These are phyloP conservation scores for Hanseniaspora clermontiae DNA, from an alignment of 805 yeast species.

Conservation along the genomic window DNA sequence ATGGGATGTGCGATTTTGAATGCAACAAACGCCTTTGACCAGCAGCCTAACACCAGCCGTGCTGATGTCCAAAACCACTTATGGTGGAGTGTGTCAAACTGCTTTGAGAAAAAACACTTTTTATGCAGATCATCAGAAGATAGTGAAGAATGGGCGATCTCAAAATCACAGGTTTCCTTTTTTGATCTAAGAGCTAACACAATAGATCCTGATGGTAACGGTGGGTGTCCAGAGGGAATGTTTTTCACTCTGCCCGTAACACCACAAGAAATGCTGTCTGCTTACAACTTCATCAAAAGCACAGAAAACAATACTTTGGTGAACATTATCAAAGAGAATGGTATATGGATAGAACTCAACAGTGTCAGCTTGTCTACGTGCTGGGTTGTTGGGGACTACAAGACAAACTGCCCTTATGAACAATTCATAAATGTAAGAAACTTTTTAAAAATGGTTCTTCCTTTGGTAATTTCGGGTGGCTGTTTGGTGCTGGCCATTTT, in stretches of 20 bases:
- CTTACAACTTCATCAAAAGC: conserved; percentile 17
- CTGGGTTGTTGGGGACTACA: conserved; percentile 76
- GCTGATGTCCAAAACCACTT: conserved; percentile 19
- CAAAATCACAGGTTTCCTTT: conserved; percentile 30
- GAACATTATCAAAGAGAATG: neutral
- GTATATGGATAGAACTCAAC: conserved; percentile 70
- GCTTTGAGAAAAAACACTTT: conserved; percentile 40
- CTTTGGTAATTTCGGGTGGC: conserved; percentile 49
- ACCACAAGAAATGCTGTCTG: conserved; percentile 33
- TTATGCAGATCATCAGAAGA: conserved; percentile 39
- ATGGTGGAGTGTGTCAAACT: conserved; percentile 59
- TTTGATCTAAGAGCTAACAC: conserved; percentile 29
- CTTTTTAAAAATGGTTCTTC: conserved; percentile 52
- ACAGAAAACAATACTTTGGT: conserved; percentile 15
- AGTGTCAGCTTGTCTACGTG: conserved; percentile 62
- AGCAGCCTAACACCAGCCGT: conserved; percentile 38
- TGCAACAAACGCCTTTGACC: conserved; percentile 14
- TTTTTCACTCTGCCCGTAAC: conserved; percentile 38
- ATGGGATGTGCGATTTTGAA: conserved; percentile 15
- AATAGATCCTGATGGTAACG: conserved; percentile 21
- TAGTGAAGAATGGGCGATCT: conserved; percentile 35
- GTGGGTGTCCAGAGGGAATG: conserved; percentile 29
- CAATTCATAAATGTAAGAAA: conserved; percentile 40
- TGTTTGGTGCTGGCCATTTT: conserved; percentile 41
- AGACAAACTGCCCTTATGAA: conserved; percentile 67